phyloP scores from a whole-genome alignment of 176 grass and related monocot genomes.

The Aegilops speltoides region DNA sequence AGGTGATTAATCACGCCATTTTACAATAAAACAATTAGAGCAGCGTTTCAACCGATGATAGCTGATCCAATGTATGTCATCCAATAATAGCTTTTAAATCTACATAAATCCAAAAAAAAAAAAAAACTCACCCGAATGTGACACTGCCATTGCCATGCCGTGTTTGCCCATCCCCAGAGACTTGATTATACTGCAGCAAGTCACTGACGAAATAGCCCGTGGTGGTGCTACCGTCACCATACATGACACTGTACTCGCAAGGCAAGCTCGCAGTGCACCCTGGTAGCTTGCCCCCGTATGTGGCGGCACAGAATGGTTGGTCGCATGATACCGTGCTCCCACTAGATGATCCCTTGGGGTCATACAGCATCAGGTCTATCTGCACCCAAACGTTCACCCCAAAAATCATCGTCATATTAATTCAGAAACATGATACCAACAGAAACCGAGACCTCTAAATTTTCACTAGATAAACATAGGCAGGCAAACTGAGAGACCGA shows the following conservation, averaged over 20 bases:
- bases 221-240: conserved; percentile 92
- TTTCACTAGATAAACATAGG: not conserved
- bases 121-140: conserved; percentile 65
- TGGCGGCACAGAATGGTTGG: conserved; percentile 55
- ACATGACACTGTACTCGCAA: conserved; percentile 75
- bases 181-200: conserved; percentile 67
- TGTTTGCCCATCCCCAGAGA: conserved; percentile 66
- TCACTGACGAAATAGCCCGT: conserved; percentile 68
- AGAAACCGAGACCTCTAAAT: not conserved
- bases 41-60: not conserved
- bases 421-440: not conserved
- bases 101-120: not conserved
- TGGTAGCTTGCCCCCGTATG: conserved; percentile 44
- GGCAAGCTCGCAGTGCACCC: conserved; percentile 49
- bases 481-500: not conserved
- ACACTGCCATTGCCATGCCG: conserved; percentile 48
- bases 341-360: conserved; percentile 63
- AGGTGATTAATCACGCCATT: not conserved
- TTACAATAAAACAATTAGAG: not conserved
- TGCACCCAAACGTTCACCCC: conserved; percentile 1
- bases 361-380: conserved; percentile 89
- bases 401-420: not conserved
- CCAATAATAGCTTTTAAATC: not conserved
- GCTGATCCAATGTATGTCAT: not conserved
- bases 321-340: conserved; percentile 43